These are phyloP conservation scores for Omphalea diandra DNA, from an alignment of 441 rosid genomes.

Conservation along the genomic window DNA sequence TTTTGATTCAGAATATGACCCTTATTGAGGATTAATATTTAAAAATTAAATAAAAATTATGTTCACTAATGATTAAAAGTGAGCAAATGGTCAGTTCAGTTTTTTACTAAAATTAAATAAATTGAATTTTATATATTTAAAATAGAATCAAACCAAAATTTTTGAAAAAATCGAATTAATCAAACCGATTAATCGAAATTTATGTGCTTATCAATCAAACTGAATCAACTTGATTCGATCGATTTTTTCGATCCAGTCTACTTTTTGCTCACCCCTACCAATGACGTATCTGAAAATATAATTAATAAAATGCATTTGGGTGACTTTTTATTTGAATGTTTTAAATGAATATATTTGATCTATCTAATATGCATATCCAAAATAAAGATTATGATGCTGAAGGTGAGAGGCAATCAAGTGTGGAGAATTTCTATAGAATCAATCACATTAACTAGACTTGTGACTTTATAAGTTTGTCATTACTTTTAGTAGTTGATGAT, in stretches of 20 bases:
- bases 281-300: not conserved
- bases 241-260: no score
- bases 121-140: no score
- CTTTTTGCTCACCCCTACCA: no score
- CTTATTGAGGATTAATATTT: not conserved
- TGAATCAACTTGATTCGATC: no score
- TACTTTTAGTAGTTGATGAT: not conserved
- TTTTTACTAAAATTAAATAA: no score
- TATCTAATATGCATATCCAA: not conserved
- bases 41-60: not conserved
- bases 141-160: no score
- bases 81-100: no score
- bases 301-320: not conserved
- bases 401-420: conserved; percentile 69
- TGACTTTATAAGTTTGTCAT: conserved; percentile 68
- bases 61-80: no score
- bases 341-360: not conserved
- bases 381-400: conserved; percentile 73
- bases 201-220: no score
- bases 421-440: conserved; percentile 64
- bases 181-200: no score
- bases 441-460: conserved; percentile 78
- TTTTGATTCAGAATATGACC: not conserved
- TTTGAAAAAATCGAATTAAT: no score
- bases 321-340: not conserved